phyloP scores from a whole-genome alignment of 257 asterid species.

The Misopates orontium region DNA sequence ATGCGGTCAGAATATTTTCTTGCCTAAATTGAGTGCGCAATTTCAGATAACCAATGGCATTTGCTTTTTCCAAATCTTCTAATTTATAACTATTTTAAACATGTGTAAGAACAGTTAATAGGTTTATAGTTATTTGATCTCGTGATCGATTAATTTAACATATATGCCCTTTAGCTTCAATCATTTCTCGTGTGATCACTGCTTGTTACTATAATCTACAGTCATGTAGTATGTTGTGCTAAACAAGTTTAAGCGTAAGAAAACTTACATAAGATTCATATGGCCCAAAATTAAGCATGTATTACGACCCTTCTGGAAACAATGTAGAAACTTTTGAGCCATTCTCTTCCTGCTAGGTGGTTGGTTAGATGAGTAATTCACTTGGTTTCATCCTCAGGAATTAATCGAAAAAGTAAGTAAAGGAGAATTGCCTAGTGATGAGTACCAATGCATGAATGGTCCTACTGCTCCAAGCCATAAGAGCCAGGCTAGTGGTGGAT shows the following conservation, averaged over 20 bases:
- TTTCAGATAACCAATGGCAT: too few species aligned
- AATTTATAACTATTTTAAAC: too few species aligned
- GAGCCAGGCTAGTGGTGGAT: conserved; percentile 29
- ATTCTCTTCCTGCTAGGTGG: conserved; percentile 1
- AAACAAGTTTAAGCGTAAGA: neutral
- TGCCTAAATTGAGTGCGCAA: too few species aligned
- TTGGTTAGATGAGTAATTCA: neutral
- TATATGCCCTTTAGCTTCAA: too few species aligned
- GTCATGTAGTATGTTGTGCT: neutral
- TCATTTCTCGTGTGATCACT: neutral
- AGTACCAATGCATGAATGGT: conserved; percentile 69
- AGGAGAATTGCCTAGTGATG: conserved; percentile 78
- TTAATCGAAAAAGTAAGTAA: conserved; percentile 74
- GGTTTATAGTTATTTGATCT: neutral
- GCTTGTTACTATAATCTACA: neutral
- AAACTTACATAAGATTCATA: too few species aligned
- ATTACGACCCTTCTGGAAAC: neutral
- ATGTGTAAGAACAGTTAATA: neutral
- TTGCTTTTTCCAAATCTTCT: too few species aligned
- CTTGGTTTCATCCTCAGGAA: conserved; percentile 49
- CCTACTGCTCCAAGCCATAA: conserved; percentile 37
- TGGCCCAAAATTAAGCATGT: neutral
- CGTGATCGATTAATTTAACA: neutral
- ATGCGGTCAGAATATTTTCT: too few species aligned
- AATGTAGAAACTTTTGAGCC: neutral